Evolutionary conservation across 2,329 filamentous ascomycete genomes (phyloP).

Genomic region (Sordariomycetes sp.): DNA sequence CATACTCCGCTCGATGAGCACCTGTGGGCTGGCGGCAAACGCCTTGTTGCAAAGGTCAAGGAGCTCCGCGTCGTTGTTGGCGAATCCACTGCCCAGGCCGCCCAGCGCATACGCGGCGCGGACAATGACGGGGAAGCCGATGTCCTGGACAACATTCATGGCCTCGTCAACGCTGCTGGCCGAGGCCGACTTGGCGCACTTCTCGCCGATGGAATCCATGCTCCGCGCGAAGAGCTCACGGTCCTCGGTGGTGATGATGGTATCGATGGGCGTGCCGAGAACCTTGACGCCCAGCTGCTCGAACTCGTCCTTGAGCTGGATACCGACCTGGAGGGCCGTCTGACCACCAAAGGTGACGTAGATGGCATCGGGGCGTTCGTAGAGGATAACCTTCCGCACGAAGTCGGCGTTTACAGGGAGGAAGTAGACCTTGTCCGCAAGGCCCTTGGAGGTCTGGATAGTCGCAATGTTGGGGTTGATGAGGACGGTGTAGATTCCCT

Average conservation of each 20-base stretch:
- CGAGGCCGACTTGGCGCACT: constrained; percentile 94
- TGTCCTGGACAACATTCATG: constrained; percentile 75
- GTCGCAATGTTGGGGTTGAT: constrained; percentile 99
- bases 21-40: constrained; percentile 88
- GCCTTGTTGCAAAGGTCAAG: constrained; percentile 87
- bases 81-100: constrained; percentile 91
- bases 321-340: constrained; percentile 92
- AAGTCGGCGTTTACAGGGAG: constrained; percentile 94
- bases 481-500: constrained; percentile 93
- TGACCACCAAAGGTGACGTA: constrained; percentile 98
- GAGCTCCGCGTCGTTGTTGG: constrained; percentile 74
- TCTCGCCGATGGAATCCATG: constrained; percentile 97
- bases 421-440: constrained; percentile 99
- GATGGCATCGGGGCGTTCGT: constrained; percentile 91
- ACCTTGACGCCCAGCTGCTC: constrained; percentile 86
- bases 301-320: constrained; percentile 95
- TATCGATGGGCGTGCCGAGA: constrained; percentile 91
- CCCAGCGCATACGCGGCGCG: constrained; percentile 93
- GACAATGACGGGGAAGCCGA: constrained; percentile 94
- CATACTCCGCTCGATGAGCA: constrained; percentile 96
- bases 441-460: constrained; percentile 94
- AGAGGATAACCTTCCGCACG: constrained; percentile 91
- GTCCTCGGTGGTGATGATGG: constrained; percentile 97
- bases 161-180: constrained; percentile 84
- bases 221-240: constrained; percentile 93